Evolutionary conservation across 2,329 filamentous ascomycete genomes (phyloP).

Genomic region (Cercospora sp.): DNA sequence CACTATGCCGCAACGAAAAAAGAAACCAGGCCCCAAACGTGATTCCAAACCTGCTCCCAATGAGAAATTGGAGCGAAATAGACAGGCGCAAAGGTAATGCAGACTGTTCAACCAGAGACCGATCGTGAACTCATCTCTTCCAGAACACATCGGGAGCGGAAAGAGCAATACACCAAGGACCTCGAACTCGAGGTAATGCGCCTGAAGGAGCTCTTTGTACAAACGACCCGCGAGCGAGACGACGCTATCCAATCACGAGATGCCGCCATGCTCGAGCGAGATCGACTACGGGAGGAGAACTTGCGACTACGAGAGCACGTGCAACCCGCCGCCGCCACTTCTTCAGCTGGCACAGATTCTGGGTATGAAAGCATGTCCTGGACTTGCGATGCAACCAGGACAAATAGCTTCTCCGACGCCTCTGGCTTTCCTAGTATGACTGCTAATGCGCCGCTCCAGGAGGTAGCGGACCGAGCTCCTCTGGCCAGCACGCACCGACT

Average conservation of each 20-base stretch:
- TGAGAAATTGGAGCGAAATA: conserved; percentile 30
- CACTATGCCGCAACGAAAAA: conserved; percentile 21
- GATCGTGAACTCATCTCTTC: background rate
- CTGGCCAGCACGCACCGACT: conserved; percentile 10
- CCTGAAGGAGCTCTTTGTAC: conserved; percentile 27
- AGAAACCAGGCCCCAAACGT: conserved; percentile 30
- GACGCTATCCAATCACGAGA: conserved; percentile 22
- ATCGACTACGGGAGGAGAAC: conserved; percentile 22
- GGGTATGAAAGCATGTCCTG: conserved; percentile 25
- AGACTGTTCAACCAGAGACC: background rate
- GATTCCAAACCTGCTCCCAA: conserved; percentile 29
- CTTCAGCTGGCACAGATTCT: conserved; percentile 26
- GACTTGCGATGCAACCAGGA: conserved; percentile 25
- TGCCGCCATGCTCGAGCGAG: conserved; percentile 19
- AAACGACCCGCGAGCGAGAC: conserved; percentile 26
- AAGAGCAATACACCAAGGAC: conserved; percentile 32
- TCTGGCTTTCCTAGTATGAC: conserved; percentile 22
- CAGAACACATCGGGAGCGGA: conserved; percentile 31
- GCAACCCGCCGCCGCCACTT: conserved; percentile 16
- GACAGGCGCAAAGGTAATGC: conserved; percentile 30
- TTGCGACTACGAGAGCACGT: conserved; percentile 20
- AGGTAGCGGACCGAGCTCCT: conserved; percentile 15
- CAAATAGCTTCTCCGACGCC: conserved; percentile 25
- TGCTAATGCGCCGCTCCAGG: conserved; percentile 21
- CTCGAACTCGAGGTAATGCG: conserved; percentile 29